Conservation (phyloP, 768 basidiomycete species). For the Leccinum incarnatum region DNA sequence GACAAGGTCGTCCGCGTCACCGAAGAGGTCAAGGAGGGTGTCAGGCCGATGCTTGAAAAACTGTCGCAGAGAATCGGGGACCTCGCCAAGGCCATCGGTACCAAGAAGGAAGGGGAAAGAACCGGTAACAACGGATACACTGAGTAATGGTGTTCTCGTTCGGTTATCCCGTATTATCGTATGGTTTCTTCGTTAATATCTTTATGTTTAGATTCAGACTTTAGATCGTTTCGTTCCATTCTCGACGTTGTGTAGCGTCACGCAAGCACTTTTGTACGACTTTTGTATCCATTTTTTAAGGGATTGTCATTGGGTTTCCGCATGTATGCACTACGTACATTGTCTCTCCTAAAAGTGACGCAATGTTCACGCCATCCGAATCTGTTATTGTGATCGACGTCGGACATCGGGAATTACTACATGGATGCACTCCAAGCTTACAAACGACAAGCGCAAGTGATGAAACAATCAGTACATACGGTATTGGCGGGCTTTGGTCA, state of each 20-base stretch:
- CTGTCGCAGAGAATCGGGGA: constrained; percentile 40
- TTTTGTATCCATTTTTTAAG: constrained; percentile 8
- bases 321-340: constrained; percentile 18
- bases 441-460: constrained; percentile 2
- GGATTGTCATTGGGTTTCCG: constrained; percentile 5
- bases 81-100: constrained; percentile 23
- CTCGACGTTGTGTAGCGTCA: constrained; percentile 11
- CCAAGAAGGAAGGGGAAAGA: constrained; percentile 29
- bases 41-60: constrained; percentile 59
- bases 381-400: neutral
- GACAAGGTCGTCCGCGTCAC: constrained; percentile 61
- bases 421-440: constrained; percentile 4
- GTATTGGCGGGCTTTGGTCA: neutral
- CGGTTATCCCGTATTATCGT: constrained; percentile 6
- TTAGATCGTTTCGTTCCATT: constrained; percentile 22
- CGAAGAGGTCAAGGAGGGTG: constrained; percentile 56
- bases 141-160: constrained; percentile 7
- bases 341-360: constrained; percentile 2
- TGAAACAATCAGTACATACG: constrained; percentile 5
- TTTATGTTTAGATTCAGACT: constrained; percentile 25
- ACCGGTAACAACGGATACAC: constrained; percentile 9
- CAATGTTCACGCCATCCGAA: neutral
- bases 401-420: neutral
- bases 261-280: constrained; percentile 24
- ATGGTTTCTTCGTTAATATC: constrained; percentile 10